phyloP scores from a whole-genome alignment of 192 early-diverging fungal species.

The Backusella morwellensis region DNA sequence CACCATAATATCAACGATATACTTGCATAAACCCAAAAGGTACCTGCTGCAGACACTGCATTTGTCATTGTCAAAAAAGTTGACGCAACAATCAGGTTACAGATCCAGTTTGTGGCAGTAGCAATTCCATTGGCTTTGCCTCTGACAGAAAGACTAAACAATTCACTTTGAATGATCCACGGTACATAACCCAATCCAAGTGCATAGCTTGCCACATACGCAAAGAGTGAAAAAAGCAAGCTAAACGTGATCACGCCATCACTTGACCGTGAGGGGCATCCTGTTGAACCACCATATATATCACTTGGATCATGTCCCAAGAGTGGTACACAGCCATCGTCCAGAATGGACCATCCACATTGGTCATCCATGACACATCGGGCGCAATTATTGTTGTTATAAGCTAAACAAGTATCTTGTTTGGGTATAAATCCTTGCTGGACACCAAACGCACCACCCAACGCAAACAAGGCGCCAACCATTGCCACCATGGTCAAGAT shows the following conservation, averaged over 20 bases:
- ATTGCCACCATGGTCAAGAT: constrained; percentile 45
- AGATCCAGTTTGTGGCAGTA: constrained; percentile 83
- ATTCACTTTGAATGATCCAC: constrained; percentile 79
- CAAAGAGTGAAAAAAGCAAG: constrained; percentile 8
- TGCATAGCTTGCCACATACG: constrained; percentile 40
- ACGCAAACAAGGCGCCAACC: constrained; percentile 36
- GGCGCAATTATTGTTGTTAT: constrained; percentile 38
- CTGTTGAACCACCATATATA: neutral
- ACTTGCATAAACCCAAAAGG: constrained; percentile 57
- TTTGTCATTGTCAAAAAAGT: constrained; percentile 63
- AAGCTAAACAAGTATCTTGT: constrained; percentile 39
- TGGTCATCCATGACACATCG: constrained; percentile 46
- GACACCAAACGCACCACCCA: constrained; percentile 44
- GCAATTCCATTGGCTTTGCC: constrained; percentile 71
- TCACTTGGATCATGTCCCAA: constrained; percentile 1
- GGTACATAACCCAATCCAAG: constrained; percentile 51
- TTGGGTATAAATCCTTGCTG: constrained; percentile 38
- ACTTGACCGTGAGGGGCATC: constrained; percentile 11
- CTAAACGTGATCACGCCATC: constrained; percentile 7
- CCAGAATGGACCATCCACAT: constrained; percentile 29
- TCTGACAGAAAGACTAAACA: constrained; percentile 70
- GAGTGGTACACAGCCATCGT: neutral
- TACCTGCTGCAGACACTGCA: constrained; percentile 49
- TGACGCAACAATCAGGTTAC: constrained; percentile 65
- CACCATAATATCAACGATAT: constrained; percentile 44